Base-by-base conservation (phyloP, 768 basidiomycete genomes). In the Sistotremastrum suecicum region DNA sequence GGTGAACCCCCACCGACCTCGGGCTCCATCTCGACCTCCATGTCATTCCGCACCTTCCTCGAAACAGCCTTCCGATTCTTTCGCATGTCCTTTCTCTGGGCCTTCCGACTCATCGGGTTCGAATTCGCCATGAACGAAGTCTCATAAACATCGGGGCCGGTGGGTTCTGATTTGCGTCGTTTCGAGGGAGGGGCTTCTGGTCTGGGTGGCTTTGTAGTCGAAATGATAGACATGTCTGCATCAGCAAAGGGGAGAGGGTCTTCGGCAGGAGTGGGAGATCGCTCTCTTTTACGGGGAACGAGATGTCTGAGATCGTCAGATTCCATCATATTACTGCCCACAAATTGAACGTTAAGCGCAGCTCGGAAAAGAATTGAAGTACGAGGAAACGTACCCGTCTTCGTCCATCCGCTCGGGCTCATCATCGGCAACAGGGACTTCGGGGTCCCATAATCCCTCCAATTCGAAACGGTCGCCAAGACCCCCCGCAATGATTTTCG, bases 401-500 rank as follows among this genome's bases (percentile, higher is more conserved):
- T 68, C 66, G 12, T 62, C 63, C 56, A 68, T 62, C 47, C 59
- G 61, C 29, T 62, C 63, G 11, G 50, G 55, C 34, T 58, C 63
- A 33, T 58, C 57, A 11, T 71, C 69, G 37, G 56, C 57, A 4
- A 55, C 55, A 9, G 58, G 57, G 12, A 63, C 66, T 38, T 70
- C 71, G 48, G 73, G 66, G 4, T 60, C 65, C 50, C 71, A 58
- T 62, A 71, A 66, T 0, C 65, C 61, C 30, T 58, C 56, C 11
- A 46, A 49, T 7, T 59, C 61, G 3, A 58, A 56, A 2, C 64
- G 64, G 7, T 63, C 66, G 37, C 68, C 75, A 48, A 86, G 86
- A 6, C 85, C 87, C n/a, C 80, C 83, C 7, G 76, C 78, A 56
- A 95, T 58, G 42, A 95, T 87, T 53, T 87, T 78, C 0, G 85